These are phyloP conservation scores for Mycosphaerella arachidis DNA, from an alignment of 2,329 filamentous ascomycete species.

Conservation along the genomic window DNA sequence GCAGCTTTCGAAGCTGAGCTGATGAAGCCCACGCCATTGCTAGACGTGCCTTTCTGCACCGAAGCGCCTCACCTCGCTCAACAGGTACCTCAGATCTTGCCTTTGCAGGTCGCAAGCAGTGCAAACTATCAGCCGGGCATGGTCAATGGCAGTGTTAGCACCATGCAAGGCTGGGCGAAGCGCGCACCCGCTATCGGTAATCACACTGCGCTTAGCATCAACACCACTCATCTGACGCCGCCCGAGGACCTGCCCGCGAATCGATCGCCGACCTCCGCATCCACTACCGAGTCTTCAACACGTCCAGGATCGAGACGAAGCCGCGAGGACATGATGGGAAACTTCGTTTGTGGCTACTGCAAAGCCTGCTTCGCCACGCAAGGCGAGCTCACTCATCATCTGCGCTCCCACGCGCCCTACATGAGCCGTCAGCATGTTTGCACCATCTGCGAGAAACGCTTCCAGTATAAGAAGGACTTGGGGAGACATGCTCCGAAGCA, in stretches of 20 bases:
- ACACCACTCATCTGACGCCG: constrained; percentile 14
- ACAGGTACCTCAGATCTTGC: constrained; percentile 3
- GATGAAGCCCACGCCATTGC: neutral
- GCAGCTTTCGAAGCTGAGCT: neutral
- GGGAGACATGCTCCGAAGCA: constrained; percentile 19
- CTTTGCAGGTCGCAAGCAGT: constrained; percentile 8
- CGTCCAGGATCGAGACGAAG: constrained; percentile 9
- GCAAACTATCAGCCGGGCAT: constrained; percentile 11
- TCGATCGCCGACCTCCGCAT: constrained; percentile 20
- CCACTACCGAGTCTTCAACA: constrained; percentile 16
- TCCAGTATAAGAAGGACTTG: constrained; percentile 22
- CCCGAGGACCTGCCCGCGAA: constrained; percentile 6
- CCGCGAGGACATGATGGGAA: constrained; percentile 12
- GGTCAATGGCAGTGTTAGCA: neutral
- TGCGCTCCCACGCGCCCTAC: constrained; percentile 19
- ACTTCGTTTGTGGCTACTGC: constrained; percentile 17
- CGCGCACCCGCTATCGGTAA: constrained; percentile 9
- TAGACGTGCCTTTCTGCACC: neutral
- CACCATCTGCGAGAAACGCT: constrained; percentile 17
- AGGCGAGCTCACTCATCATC: constrained; percentile 20
- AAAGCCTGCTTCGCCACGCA: constrained; percentile 17
- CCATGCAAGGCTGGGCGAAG: constrained; percentile 18
- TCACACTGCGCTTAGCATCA: constrained; percentile 8
- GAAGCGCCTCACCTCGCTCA: neutral
- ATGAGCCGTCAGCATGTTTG: constrained; percentile 19